Evolutionary conservation across 2,329 filamentous ascomycete species (phyloP).

Genomic region (Botrytis sinoallii): DNA sequence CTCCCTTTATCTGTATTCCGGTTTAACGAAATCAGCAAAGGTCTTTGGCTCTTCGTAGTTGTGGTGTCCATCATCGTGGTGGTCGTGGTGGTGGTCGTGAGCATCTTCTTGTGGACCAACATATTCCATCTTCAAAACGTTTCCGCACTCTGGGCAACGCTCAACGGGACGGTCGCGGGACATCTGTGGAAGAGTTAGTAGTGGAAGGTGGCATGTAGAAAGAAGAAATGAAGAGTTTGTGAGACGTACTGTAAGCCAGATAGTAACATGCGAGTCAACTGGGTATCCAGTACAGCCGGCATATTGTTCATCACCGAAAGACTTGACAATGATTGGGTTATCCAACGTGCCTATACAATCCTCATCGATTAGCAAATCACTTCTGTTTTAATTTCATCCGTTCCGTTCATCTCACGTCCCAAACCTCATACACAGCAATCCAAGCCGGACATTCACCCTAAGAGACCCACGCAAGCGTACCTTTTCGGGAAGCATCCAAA

Average conservation of each 20-base stretch:
- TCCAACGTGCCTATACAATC: constrained; percentile 70
- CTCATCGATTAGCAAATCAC: constrained; percentile 22
- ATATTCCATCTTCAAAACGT: constrained; percentile 97
- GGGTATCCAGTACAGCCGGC: constrained; percentile 93
- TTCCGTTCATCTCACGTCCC: not conserved
- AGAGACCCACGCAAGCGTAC: constrained; percentile 44
- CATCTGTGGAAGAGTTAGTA: constrained; percentile 50
- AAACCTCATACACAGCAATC: not conserved
- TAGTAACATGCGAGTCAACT: constrained; percentile 84
- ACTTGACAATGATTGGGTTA: constrained; percentile 86
- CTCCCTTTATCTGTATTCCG: constrained; percentile 75
- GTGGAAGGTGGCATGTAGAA: not conserved
- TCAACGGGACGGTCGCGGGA: constrained; percentile 86
- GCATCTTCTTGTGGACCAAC: constrained; percentile 71
- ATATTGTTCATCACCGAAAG: constrained; percentile 94
- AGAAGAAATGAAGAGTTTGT: not conserved
- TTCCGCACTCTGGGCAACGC: constrained; percentile 95
- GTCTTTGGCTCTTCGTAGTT: constrained; percentile 85
- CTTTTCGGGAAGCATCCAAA: constrained; percentile 83
- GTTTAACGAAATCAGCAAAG: constrained; percentile 93
- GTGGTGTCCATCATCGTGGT: constrained; percentile 50
- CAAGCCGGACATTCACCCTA: not conserved
- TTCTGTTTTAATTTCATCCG: not conserved
- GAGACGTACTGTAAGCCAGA: constrained; percentile 76
- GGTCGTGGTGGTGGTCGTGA: constrained; percentile 54